Evolutionary conservation across 163 green algal genomes (phyloP), one percentile per base, ranked within the genome.

Genomic region (Chloroidium sp.): DNA sequence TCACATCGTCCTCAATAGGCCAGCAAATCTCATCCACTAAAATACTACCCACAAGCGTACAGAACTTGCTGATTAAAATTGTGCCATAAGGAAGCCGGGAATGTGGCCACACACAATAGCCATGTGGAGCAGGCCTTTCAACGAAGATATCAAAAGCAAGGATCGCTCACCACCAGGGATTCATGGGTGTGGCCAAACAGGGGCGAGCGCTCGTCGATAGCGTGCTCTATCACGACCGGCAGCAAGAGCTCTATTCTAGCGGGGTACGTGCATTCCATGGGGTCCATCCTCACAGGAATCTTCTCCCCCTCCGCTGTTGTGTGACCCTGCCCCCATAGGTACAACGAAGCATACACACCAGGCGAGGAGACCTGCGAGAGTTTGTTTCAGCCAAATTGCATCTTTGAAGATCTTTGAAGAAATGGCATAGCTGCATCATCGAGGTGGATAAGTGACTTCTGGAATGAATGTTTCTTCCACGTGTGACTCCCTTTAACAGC

Each of bases 281-380:
- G 77, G 84, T 93, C 84, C 3, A 88, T 79, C 0, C 74, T 61
- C 36, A 84, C 84, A 1, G 91, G 92, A 6, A 95, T 91, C 59
- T 84, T 83, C 87, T 98, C 94, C 4, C 93, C 93, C 88, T 98
- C 94, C 2, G 89, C 86, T 0, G 93, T 97, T 14, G 79, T 86
- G 67, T 88, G 90, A 2, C 92, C 90, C 61, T 86, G 81, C 14
- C 85, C 87, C 87, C 87, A 91, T 0, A 87, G 84, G 82, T 89
- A 90, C 82, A 97, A 83, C 78, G 86, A 88, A 1, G 90, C 92
- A 36, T 85, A 84, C 14, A 98, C 88, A 4, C 82, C 86, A 0
- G 94, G 93, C 60, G 90, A n/a, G 64, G 64, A n/a, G 64, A 6
- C 6, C 64, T 72, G 64, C 64, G 64, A 10, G 64, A 6, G 64